Conservation (phyloP, 306 rosid species). For the Biancaea sappan region DNA sequence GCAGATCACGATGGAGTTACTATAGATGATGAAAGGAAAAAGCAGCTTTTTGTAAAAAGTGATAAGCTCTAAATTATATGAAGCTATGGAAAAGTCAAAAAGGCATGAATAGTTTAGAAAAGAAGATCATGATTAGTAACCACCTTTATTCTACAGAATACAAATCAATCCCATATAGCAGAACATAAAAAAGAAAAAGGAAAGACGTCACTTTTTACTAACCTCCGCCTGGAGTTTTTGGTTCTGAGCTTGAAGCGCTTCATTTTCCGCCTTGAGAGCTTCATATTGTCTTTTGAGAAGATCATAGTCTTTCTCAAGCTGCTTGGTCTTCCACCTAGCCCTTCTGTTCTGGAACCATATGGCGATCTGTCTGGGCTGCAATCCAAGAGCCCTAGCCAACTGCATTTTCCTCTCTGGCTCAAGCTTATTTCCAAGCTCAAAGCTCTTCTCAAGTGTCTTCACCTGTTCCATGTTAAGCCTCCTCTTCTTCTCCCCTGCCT, state of each 20-base stretch:
- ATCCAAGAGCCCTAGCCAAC: conserved; percentile 79
- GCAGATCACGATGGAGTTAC: conserved; percentile 48
- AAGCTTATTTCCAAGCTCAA: conserved; percentile 90
- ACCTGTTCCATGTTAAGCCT: conserved; percentile 92
- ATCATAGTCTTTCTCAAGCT: conserved; percentile 90
- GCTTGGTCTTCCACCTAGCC: conserved; percentile 97
- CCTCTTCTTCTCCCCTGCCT: conserved; percentile 87
- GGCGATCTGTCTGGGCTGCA: conserved; percentile 92
- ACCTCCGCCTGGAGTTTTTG: conserved; percentile 92
- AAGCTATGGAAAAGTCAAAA: conserved; percentile 41
- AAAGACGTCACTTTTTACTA: conserved; percentile 3
- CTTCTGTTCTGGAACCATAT: conserved; percentile 96
- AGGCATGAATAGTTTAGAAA: conserved; percentile 33
- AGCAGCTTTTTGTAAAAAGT: conserved; percentile 40
- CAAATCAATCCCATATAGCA: conserved; percentile 11
- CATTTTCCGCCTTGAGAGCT: conserved; percentile 73
- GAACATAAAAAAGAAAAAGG: neutral
- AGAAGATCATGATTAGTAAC: conserved; percentile 41
- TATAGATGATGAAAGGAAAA: conserved; percentile 31
- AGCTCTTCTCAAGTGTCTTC: conserved; percentile 92
- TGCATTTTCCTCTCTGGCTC: conserved; percentile 99
- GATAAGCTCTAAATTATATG: conserved; percentile 45
- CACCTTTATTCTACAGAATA: conserved; percentile 34
- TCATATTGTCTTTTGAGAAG: conserved; percentile 81
- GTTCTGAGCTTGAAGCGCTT: conserved; percentile 71